These are phyloP conservation scores for Penicillium expansum DNA, from an alignment of 2,329 filamentous ascomycete genomes.

Conservation along the genomic window DNA sequence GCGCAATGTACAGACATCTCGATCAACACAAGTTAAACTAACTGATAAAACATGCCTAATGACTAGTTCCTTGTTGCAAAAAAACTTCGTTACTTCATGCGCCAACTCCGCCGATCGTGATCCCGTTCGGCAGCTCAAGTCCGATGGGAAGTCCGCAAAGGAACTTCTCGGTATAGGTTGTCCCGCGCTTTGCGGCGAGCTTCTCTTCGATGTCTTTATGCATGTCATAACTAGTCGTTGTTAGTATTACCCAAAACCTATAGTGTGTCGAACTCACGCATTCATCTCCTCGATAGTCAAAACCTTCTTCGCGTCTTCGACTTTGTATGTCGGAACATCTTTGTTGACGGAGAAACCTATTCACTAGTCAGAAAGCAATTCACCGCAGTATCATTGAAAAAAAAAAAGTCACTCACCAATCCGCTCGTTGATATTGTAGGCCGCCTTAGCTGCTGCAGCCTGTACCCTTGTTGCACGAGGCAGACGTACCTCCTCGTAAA, in stretches of 20 bases:
- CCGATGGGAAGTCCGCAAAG: slow-evolving; percentile 49
- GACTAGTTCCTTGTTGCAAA: background rate
- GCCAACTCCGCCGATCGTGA: slow-evolving; percentile 20
- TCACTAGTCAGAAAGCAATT: slow-evolving; percentile 11
- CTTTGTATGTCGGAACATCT: slow-evolving; percentile 56
- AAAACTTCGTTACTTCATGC: too few species aligned
- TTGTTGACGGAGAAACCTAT: slow-evolving; percentile 63
- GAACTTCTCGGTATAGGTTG: slow-evolving; percentile 40
- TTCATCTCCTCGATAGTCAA: slow-evolving; percentile 71
- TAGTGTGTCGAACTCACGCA: slow-evolving; percentile 43
- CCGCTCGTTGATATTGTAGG: slow-evolving; percentile 61
- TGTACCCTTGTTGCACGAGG: slow-evolving; percentile 58
- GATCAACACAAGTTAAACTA: background rate
- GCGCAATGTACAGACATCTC: slow-evolving; percentile 2
- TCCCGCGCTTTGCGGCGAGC: slow-evolving; percentile 33
- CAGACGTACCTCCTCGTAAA: slow-evolving; percentile 55
- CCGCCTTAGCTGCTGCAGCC: slow-evolving; percentile 56
- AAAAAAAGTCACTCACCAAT: slow-evolving; percentile 47
- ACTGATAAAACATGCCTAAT: background rate
- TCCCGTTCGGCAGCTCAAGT: slow-evolving; percentile 38
- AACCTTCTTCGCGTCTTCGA: slow-evolving; percentile 60
- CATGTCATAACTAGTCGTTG: slow-evolving; percentile 55
- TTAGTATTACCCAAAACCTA: background rate
- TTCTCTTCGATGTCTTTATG: slow-evolving; percentile 55
- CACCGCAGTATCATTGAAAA: background rate